Conservation (phyloP, 2,329 filamentous ascomycete genomes). For the Trichoderma pleuroti region DNA sequence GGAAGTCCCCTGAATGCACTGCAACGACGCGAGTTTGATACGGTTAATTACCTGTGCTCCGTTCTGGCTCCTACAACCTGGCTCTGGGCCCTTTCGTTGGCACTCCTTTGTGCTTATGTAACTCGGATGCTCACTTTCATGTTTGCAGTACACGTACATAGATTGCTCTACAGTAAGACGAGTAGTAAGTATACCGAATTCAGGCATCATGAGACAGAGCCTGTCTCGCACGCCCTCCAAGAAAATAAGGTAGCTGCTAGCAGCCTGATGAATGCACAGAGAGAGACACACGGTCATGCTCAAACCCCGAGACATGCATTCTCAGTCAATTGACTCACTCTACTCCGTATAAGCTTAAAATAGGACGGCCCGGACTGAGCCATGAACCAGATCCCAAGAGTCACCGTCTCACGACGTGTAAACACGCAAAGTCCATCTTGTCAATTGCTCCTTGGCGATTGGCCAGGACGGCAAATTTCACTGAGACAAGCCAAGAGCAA, state of each 20-base stretch:
- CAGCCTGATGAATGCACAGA: neutral
- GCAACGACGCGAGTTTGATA: slow-evolving; percentile 8
- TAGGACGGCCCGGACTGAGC: neutral
- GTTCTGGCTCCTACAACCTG: slow-evolving; percentile 5
- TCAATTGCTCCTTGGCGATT: slow-evolving; percentile 3
- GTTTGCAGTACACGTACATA: no score
- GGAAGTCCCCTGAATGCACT: neutral
- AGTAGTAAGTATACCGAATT: no score
- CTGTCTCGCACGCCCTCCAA: neutral
- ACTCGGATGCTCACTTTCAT: neutral
- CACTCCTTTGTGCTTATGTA: neutral
- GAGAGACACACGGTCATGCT: neutral
- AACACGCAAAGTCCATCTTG: neutral
- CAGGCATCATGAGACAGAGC: neutral
- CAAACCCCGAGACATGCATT: neutral
- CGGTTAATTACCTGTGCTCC: neutral
- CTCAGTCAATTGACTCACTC: neutral
- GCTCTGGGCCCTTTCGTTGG: neutral
- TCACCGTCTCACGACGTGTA: neutral
- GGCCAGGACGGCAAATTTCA: neutral
- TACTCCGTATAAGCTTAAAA: slow-evolving; percentile 2
- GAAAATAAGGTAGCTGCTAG: neutral
- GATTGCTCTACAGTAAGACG: no score
- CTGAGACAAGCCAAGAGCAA: slow-evolving; percentile 13
- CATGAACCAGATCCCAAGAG: neutral